Evolutionary conservation across 495 filamentous ascomycete genomes (phyloP).

Genomic region (Penicillium herquei): DNA sequence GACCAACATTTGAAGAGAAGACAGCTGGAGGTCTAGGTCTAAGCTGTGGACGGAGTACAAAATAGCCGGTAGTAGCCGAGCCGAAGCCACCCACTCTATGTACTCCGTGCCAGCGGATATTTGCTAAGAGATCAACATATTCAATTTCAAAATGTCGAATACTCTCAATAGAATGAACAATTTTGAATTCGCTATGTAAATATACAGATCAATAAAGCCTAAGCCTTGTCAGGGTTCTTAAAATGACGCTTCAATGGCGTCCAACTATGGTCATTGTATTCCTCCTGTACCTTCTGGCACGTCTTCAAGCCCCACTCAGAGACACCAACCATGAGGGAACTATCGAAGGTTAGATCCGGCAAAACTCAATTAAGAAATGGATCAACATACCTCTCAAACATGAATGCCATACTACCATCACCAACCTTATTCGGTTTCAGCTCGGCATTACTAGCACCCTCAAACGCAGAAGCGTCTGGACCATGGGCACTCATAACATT

Average conservation of each 20-base stretch:
- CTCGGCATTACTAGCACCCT: constrained; percentile 57
- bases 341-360: constrained; percentile 25
- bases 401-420: constrained; percentile 64
- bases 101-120: no score
- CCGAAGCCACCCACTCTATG: background rate
- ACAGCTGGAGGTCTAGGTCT: no score
- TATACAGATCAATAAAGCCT: constrained; percentile 1
- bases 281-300: constrained; percentile 79
- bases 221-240: constrained; percentile 52
- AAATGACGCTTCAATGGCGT: constrained; percentile 75
- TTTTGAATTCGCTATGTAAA: constrained; percentile 6
- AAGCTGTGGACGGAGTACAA: no score
- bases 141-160: background rate
- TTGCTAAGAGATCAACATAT: background rate
- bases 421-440: constrained; percentile 59
- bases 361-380: background rate
- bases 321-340: constrained; percentile 81
- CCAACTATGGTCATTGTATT: constrained; percentile 87
- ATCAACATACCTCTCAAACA: constrained; percentile 58
- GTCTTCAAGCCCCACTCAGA: constrained; percentile 87
- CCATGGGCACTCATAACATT: constrained; percentile 66
- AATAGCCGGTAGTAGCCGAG: background rate
- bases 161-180: no score
- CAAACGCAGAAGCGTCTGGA: constrained; percentile 56
- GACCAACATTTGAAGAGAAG: no score